Evolutionary conservation across 1,284 basidiomycete species (phyloP), one percentile per base, ranked within the genome.

Genomic region (Ganoderma lingzhi): DNA sequence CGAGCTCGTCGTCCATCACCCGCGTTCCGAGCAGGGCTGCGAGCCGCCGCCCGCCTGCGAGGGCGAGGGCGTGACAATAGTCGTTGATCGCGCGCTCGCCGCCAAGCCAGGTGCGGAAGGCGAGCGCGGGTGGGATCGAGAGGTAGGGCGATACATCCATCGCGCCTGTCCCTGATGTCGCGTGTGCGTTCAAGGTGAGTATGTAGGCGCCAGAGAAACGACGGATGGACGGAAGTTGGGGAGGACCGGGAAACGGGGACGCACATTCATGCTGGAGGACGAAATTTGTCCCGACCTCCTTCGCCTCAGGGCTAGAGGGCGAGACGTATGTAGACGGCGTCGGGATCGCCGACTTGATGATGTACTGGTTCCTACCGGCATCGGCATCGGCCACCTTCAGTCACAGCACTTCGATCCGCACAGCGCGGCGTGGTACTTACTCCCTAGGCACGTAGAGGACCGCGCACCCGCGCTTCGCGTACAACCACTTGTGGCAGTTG

Each of bases 401-500:
- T 23, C 23, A 23, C 23, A 23, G 23, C 23, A 23, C 23, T 23
- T 23, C 23, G 23, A 23, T 23, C 23, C 23, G 23, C 23, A 23
- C 23, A 23, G 23, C 23, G 23, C 23, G 23, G 23, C 23, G 23
- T 23, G 23, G 23, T 23, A 23, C 23, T 23, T 23, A 23, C 23
- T 23, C 23, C 23, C 23, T 23, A 23, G 23, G 23, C 23, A 23
- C 23, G 23, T 96, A 97, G 37, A 97, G 81, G 17, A 93, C 82
- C 0, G 94, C 91, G 65, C 87, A 89, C 4, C 88, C 85, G 12
- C 95, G 86, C 77, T 95, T 94, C 6, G 88, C 87, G 72, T 83
- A 89, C 5, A 96, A 81, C 95, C 95, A 96, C 79, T 96, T 96
- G 82, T 96, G 93, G 74, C 90, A 92, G 77, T 95, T 23, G 23